Evolutionary conservation across 768 basidiomycete species (phyloP).

Genomic region (Tricholomella constricta): DNA sequence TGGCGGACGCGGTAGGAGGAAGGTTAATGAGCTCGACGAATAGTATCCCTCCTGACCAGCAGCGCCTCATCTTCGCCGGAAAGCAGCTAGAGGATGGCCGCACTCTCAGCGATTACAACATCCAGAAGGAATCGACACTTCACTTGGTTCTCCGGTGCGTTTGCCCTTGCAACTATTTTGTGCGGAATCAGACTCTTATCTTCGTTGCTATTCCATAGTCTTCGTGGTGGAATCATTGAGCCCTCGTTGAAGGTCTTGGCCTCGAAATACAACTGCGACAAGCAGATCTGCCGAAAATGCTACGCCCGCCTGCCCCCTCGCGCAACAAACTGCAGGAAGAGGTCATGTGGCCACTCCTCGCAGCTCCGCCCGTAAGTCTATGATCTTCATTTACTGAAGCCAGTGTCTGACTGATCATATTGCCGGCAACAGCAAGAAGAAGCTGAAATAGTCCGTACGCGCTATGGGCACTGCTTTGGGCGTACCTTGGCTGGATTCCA

Average conservation of each 20-base stretch:
- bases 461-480: neutral
- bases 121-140: constrained; percentile 97
- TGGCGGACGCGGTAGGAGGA: too few species aligned
- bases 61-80: constrained; percentile 94
- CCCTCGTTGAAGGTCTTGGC: constrained; percentile 98
- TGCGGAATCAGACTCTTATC: neutral
- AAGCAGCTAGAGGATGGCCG: constrained; percentile 99
- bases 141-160: constrained; percentile 93
- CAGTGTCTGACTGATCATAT: neutral
- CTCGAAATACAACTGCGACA: constrained; percentile 98
- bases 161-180: neutral
- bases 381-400: neutral
- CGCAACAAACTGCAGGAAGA: constrained; percentile 99
- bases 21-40: neutral
- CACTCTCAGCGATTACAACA: constrained; percentile 96
- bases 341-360: constrained; percentile 86
- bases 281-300: constrained; percentile 99
- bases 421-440: constrained; percentile 17
- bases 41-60: constrained; percentile 93
- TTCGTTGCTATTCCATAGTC: constrained; percentile 45
- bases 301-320: constrained; percentile 99
- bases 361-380: constrained; percentile 85
- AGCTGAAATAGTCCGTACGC: constrained; percentile 23
- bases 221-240: constrained; percentile 98
- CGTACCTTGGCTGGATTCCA: neutral